A percentile compares a stretch with the other conserved stretches of the same genome.
Evolutionary conservation across 2,329 filamentous ascomycete species (phyloP).

Genomic region (Fusarium protoensiforme): DNA sequence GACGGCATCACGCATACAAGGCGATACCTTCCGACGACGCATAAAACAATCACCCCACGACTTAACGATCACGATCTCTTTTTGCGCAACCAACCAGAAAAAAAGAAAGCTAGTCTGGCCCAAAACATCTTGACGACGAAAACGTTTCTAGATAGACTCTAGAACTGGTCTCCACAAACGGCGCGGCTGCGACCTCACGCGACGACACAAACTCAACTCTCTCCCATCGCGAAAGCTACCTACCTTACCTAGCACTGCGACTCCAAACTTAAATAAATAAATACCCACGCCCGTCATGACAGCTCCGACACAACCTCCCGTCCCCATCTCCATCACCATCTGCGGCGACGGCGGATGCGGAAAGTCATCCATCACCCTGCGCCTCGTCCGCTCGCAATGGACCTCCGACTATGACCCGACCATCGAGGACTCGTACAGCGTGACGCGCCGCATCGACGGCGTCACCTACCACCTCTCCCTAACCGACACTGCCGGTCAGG

Average conservation of each 20-base stretch:
- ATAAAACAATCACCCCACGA: constrained; percentile 26
- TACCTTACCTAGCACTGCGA: background rate
- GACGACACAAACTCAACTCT: constrained; percentile 17
- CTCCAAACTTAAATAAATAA: background rate
- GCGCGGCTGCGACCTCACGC: constrained; percentile 18
- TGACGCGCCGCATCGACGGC: constrained; percentile 83
- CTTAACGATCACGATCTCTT: constrained; percentile 14
- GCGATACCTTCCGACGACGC: constrained; percentile 16
- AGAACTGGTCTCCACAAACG: constrained; percentile 30
- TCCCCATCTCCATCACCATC: constrained; percentile 80
- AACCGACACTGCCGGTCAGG: constrained; percentile 89
- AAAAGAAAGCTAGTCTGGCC: background rate
- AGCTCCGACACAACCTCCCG: constrained; percentile 47
- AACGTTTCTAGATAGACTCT: constrained; percentile 21
- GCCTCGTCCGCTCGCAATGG: constrained; percentile 85
- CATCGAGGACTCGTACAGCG: constrained; percentile 86
- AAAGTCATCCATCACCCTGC: constrained; percentile 86
- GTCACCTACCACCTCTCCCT: constrained; percentile 82
- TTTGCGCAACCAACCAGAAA: background rate
- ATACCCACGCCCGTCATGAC: constrained; percentile 28
- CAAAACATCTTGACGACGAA: constrained; percentile 13
- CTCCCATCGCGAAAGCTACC: background rate
- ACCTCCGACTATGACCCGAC: constrained; percentile 85
- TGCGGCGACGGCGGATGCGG: constrained; percentile 88
- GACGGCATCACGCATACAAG: background rate